These are phyloP conservation scores for Penicillium sp. DNA, from an alignment of 2,329 filamentous ascomycete genomes.

Conservation along the genomic window DNA sequence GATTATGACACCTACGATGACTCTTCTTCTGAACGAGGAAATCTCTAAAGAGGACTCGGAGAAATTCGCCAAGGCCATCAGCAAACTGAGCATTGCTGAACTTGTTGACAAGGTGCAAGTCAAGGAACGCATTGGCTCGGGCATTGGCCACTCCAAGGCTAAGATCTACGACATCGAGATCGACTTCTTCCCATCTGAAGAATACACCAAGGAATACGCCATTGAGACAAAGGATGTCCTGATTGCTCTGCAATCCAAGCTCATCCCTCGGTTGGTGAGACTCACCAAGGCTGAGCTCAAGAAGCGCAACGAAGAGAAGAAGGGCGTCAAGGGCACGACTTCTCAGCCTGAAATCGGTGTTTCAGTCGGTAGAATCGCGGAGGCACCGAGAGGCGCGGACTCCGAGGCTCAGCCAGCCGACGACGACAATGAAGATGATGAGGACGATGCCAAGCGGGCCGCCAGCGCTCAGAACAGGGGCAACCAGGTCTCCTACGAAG, in stretches of 20 bases:
- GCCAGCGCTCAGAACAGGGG: conserved; percentile 65
- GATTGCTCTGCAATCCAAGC: conserved; percentile 72
- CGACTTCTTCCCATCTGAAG: conserved; percentile 76
- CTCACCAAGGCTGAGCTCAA: conserved; percentile 73
- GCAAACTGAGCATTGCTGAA: conserved; percentile 76
- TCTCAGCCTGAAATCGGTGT: conserved; percentile 74
- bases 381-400: conserved; percentile 48
- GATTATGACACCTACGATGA: conserved; percentile 78
- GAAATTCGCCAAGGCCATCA: conserved; percentile 88
- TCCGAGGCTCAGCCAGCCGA: conserved; percentile 60
- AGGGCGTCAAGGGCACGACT: conserved; percentile 55
- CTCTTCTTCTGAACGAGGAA: conserved; percentile 71
- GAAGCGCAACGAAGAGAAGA: conserved; percentile 66
- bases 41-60: conserved; percentile 66
- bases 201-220: conserved; percentile 83
- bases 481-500: conserved; percentile 84
- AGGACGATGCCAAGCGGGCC: conserved; percentile 65
- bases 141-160: conserved; percentile 64
- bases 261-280: conserved; percentile 69
- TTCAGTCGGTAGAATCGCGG: conserved; percentile 56
- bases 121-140: conserved; percentile 73
- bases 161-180: conserved; percentile 83
- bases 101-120: conserved; percentile 79
- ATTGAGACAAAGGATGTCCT: conserved; percentile 77
- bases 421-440: conserved; percentile 73